Conservation (phyloP, 352 stramenopile genomes). For the Globisporangium viniferum region DNA sequence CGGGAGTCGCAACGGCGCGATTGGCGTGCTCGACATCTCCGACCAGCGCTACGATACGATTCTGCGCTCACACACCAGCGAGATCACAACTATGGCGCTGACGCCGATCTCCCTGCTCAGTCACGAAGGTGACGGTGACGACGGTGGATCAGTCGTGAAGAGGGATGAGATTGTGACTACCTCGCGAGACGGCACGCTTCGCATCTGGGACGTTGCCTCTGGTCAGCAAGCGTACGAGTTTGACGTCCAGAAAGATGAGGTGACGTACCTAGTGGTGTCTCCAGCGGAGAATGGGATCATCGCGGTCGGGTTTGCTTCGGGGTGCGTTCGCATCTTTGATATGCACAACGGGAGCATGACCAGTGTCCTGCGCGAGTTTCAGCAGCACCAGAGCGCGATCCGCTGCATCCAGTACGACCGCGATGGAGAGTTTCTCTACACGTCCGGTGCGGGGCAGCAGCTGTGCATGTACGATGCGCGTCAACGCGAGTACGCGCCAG, state of each 20-base stretch:
- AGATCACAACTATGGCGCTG: constrained; percentile 42
- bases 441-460: constrained; percentile 48
- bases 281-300: constrained; percentile 36
- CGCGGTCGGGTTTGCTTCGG: constrained; percentile 77
- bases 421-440: constrained; percentile 46
- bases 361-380: constrained; percentile 66
- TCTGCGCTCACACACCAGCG: constrained; percentile 66
- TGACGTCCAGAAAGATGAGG: constrained; percentile 54
- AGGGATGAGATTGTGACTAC: constrained; percentile 58
- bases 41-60: constrained; percentile 81
- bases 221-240: constrained; percentile 86
- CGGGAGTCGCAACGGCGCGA: constrained; percentile 62
- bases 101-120: constrained; percentile 6
- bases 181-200: constrained; percentile 72
- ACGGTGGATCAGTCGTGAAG: not conserved
- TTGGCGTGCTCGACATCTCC: constrained; percentile 84
- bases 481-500: constrained; percentile 40
- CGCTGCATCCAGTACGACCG: constrained; percentile 46
- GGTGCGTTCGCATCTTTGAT: constrained; percentile 84
- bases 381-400: constrained; percentile 83
- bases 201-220: constrained; percentile 70
- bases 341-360: constrained; percentile 26
- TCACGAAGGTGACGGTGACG: not conserved
- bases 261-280: constrained; percentile 61
- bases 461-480: constrained; percentile 61